Base-by-base conservation (phyloP, 805 yeast species). In the Teunomyces lycoperdinae region DNA sequence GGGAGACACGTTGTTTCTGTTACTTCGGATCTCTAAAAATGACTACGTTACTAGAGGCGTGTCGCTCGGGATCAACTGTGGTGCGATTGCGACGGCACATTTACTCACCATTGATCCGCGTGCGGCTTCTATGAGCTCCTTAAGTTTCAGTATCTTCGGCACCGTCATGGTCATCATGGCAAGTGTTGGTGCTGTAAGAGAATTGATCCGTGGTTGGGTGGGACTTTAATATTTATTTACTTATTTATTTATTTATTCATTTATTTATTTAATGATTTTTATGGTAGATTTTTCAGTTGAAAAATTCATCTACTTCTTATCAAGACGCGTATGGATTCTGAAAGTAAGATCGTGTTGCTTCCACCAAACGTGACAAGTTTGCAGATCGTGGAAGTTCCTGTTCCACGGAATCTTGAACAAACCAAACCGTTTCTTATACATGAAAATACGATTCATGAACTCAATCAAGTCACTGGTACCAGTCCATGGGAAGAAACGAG, bases 61-160 rank as follows among this genome's bases (percentile, higher is more conserved):
- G 14, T 82, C 89, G 0, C 66, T 86, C 43, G 96, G 95, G 4
- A 76, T 85, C 44, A 85, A 84, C 58, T 85, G 91, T 58, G 89
- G 91, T 8, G 95, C 96, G 1, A 85, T 87, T 44, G 88, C 90
- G 3, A 85, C 95, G 2, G 91, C 92, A 0, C 85, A 85, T 62
- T 66, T 87, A 42, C 64, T 87, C 31, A 78, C 79, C 26, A 75
- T 76, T 29, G 90, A 87, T 58, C 87, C 94, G 10, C 71, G 92
- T 54, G 92, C 94, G 11, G 91, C 90, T 1, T 88, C 90, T 2
- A 80, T 87, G 76, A 81, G 89, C 51, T 77, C 85, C 5, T 71
- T 87, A 57, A 77, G 87, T 51, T 87, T 87, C 64, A 81, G 84
- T 16, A 60, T 85, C 16, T 87, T 80, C 60, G 95, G 95, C 5